Evolutionary conservation across 2,329 filamentous ascomycete genomes (phyloP), one percentile per base, ranked within the genome.

Genomic region (Amesomyces nigricolor): DNA sequence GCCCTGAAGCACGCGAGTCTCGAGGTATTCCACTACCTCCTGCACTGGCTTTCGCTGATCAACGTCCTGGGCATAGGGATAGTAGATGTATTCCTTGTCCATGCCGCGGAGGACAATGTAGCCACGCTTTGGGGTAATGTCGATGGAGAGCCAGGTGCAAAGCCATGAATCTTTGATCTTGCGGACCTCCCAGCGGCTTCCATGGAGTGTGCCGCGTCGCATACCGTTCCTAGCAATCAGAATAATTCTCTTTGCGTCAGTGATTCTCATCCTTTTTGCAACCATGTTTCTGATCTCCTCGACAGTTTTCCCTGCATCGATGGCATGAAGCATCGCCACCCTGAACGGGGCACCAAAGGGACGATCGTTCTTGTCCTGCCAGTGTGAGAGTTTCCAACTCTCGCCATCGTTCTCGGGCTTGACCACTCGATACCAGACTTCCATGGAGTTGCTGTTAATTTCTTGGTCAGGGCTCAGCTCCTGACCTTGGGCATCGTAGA

Each of bases 1-100:
- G 10, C 35, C 30, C 3, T 30, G 54, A 10, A 65, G 37, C 13
- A 64, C n/a, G 7, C 52, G 58, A 7, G 19, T 30, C 13, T 45
- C 50, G n/a, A 66, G 16, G 52, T 59, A 61, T 2, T 30, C 16
- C 45, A 56, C 51, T 14, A 63, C 39, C 5, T n/a, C n/a, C 7
- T n/a, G 37, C 38, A 57, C 19, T 3, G 45, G 29, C 49, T 56
- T 46, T n/a, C 42, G 47, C 14, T 19, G 9, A 5, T 30, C 30
- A 16, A 45, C 47, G 37, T 29, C 47, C 3, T 26, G 10, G 17
- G 38, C 3, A 9, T 53, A 26, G 7, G 62, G 63, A 43, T 72
- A 70, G 39, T 64, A 70, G 39, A 72, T 32, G 47, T 71, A 72
- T 42, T 67, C 60, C 53, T 69, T 63, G 32, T 67, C 66, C n/a